Evolutionary conservation across 2,329 filamentous ascomycete species (phyloP), one percentile per base, ranked within the genome.

Genomic region (Hymenoscyphus infarciens): DNA sequence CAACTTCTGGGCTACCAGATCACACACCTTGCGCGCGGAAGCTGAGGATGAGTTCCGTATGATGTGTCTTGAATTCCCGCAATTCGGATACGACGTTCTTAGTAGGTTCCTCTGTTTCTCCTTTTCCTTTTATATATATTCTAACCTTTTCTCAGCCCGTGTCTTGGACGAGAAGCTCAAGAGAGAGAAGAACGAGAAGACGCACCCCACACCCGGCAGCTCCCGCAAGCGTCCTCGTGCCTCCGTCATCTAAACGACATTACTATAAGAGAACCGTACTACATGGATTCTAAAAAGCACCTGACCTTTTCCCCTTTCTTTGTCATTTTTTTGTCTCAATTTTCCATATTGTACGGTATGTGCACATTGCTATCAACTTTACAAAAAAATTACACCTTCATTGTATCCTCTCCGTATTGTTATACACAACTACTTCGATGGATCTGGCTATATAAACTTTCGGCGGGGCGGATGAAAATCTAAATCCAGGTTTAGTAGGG

Each of bases 71-170:
- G 90, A 97, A 77, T 92, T 88, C 74, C 93, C 93, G 19, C 89
- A 96, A 74, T 97, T 97, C 74, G 90, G 90, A 73, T 97, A 93
- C 79, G 93, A 97, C 76, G 90, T 98, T 61, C 84, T 97, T 64
- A 92, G 86, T 91, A 80, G 69, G 82, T 79, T 61, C 27, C 29
- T 57, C 31, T 10, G 31, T 33, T 35, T 35, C 55, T 45, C 29
- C 29, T 42, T 27, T 19, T 42, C 3, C 13, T 16, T 10, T 2
- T 15, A n/a, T 19, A n/a, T 39, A 39, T 38, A 15, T 52, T 57
- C 58, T 53, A 63, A 63, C 29, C n/a, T n/a, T 60, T 45, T 19
- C 29, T 54, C 70, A 87, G 84, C 84, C 16, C 84, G 84, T 64
- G 84, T 88, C 22, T 75, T 87, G 74, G 84, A 87, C 77, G 82